Base-by-base conservation (phyloP, 2,329 filamentous ascomycete species). In the Plenodomus biglobosus region DNA sequence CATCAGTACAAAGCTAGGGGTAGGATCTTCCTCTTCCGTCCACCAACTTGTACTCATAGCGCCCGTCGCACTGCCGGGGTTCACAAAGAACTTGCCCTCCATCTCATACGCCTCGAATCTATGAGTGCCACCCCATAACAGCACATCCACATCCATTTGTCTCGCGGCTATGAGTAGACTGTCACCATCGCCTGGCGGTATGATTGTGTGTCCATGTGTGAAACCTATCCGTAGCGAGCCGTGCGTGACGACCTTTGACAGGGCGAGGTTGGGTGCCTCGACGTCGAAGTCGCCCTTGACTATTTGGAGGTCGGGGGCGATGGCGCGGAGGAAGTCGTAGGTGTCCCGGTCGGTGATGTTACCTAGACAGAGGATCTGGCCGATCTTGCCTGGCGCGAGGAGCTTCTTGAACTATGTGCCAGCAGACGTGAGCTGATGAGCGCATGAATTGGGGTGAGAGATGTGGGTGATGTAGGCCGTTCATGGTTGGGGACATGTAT, bases 1-100 rank as follows among this genome's bases (percentile, higher is more conserved):
- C 92, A 97, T 96, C 72, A 97, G 76, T 68, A 94, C 96, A 74
- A 97, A 96, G 70, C 91, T 96, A 20, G 92, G 92, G 47, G 85
- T 86, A 19, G 87, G 88, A 46, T 92, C 88, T 66, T 76, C 76
- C 11, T 73, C 76, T 44, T 80, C 81, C 2, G 76, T 68, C 76
- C 80, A 82, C 75, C 79, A 84, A 13, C 78, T 78, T 11, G 80
- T 82, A 50, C 78, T 83, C 72, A 85, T 80, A 1, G 85, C 85
- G 0, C 85, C 85, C 3, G 85, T 87, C 2, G 84, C 85, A 68
- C 81, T 85, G 21, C 85, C 85, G 0, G 85, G 85, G 59, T 87
- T 87, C 43, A 87, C 78, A 65, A 87, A 87, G 74, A 87, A 87
- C 61, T 85, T 84, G 34, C 85, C 85, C 66, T 87, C 85, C 76